Conservation (phyloP, 2,329 filamentous ascomycete species). For the Aspergillus pseudoviridinutans region DNA sequence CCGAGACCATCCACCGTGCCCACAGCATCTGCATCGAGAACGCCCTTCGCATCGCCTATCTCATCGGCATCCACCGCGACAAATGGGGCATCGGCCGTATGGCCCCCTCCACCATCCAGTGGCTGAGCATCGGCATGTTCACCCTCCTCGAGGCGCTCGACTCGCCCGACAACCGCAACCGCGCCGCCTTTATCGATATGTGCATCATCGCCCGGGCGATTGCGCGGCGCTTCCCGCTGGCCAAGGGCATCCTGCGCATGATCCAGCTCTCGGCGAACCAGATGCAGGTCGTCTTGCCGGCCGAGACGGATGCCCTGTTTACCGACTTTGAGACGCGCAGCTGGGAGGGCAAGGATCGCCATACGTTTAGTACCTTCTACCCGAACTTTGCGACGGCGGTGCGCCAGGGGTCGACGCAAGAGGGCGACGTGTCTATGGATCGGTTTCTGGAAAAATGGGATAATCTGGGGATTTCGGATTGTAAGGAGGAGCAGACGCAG, state of each 20-base stretch:
- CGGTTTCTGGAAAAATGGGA: not conserved
- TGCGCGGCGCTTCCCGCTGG: slow-evolving; percentile 22
- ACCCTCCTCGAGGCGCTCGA: slow-evolving; percentile 25
- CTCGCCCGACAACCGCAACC: slow-evolving; percentile 18
- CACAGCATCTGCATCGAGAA: slow-evolving; percentile 12
- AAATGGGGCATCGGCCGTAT: slow-evolving; percentile 28
- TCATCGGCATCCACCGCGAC: slow-evolving; percentile 22
- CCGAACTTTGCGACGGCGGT: slow-evolving; percentile 5
- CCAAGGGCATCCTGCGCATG: slow-evolving; percentile 25
- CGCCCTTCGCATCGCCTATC: slow-evolving; percentile 19
- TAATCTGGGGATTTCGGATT: not conserved
- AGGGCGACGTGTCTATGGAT: not conserved
- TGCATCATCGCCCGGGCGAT: slow-evolving; percentile 22
- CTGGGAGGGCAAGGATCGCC: slow-evolving; percentile 14
- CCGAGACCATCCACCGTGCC: slow-evolving; percentile 8
- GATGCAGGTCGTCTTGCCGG: slow-evolving; percentile 18
- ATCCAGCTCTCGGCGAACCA: slow-evolving; percentile 24
- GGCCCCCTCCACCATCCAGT: slow-evolving; percentile 24
- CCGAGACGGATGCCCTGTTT: slow-evolving; percentile 21
- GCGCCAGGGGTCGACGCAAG: not conserved
- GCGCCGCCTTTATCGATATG: slow-evolving; percentile 23
- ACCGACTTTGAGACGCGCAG: slow-evolving; percentile 16
- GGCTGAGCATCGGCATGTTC: slow-evolving; percentile 22
- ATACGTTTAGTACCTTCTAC: slow-evolving; percentile 24
- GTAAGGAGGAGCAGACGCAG: not conserved